These are phyloP conservation scores for Hypoxylon lienhwacheense DNA, from an alignment of 495 filamentous ascomycete genomes.

Conservation along the genomic window DNA sequence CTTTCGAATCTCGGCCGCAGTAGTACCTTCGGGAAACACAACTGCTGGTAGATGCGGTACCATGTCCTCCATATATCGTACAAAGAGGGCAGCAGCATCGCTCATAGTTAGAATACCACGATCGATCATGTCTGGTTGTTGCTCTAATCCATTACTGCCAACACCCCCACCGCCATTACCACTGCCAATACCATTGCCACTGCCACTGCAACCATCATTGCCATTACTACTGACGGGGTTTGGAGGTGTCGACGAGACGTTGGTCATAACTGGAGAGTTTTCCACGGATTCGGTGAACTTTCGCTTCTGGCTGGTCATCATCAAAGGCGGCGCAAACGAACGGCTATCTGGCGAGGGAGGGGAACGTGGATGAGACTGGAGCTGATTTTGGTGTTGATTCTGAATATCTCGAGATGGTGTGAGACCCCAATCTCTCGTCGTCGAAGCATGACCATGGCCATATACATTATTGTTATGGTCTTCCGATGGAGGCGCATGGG, in stretches of 20 bases:
- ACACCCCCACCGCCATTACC: no score
- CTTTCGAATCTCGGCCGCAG: constrained; percentile 65
- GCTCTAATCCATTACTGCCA: constrained; percentile 18
- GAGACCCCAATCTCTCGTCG: constrained; percentile 34
- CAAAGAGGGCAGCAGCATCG: constrained; percentile 65
- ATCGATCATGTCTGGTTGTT: constrained; percentile 69
- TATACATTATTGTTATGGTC: constrained; percentile 38
- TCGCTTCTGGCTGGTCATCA: constrained; percentile 52
- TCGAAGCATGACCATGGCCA: background rate
- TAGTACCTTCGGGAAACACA: constrained; percentile 68
- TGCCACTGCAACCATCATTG: no score
- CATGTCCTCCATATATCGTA: constrained; percentile 70
- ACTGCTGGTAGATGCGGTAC: constrained; percentile 74
- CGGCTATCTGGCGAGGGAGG: constrained; percentile 28
- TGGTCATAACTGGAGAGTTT: constrained; percentile 15
- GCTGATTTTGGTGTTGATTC: background rate
- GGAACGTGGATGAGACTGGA: constrained; percentile 11
- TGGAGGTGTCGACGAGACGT: constrained; percentile 7
- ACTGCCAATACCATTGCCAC: no score
- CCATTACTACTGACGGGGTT: no score
- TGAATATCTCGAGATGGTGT: constrained; percentile 30
- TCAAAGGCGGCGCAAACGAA: constrained; percentile 37
- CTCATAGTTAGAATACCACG: constrained; percentile 65
- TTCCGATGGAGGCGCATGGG: constrained; percentile 27
- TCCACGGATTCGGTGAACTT: constrained; percentile 43